Base-by-base conservation (phyloP, 495 filamentous ascomycete genomes). In the Durotheca rogersii region DNA sequence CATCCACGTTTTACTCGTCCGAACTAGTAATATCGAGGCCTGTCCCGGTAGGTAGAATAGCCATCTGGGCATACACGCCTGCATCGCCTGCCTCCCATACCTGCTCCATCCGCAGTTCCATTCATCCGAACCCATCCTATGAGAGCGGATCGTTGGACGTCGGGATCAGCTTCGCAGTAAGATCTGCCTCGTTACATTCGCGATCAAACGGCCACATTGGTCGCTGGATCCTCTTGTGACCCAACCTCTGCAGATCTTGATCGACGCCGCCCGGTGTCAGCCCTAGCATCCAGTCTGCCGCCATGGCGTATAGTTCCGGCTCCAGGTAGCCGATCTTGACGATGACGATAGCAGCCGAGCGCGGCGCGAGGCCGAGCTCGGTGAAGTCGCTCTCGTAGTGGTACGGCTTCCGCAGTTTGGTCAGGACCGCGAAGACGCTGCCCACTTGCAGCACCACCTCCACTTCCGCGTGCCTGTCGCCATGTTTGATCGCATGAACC, bases 251-350 rank as follows among this genome's bases (percentile, higher is more conserved):
- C 15, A 81, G 41, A 50, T 80, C 72, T 54, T 81, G 78, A 47
- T 81, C 77, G 31, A 81, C 77, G 21, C 77, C 78, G 1, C 78
- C 78, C 4, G 76, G 76, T 0, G 77, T 80, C 9, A 81, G 64
- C 6, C 60, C 77, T 0, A 80, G 70, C 71, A 77, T 77, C 78
- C 78, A 81, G 41, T 76, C 76, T 7, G 65, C 59, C 0, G 78
- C 77, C 76, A 80, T 81, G 31, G 69, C 68, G 40, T 75, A 80
- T 1, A 82, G 54, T 30, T 82, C 76, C 11, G 79, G 79, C 53
- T 82, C 78, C 7, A 82, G 55, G 48, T 81, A 82, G 14, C 79
- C 78, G 39, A 82, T 82, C 63, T 82, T 82, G 4, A 81, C 77
- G 12, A 82, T 71, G 9, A 82, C 76, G 11, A 82, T 72, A 47